A percentile compares a stretch with the other conserved stretches of the same genome.
Evolutionary conservation across 805 yeast genomes (phyloP).

Genomic region (Schwanniomyces yamadae): DNA sequence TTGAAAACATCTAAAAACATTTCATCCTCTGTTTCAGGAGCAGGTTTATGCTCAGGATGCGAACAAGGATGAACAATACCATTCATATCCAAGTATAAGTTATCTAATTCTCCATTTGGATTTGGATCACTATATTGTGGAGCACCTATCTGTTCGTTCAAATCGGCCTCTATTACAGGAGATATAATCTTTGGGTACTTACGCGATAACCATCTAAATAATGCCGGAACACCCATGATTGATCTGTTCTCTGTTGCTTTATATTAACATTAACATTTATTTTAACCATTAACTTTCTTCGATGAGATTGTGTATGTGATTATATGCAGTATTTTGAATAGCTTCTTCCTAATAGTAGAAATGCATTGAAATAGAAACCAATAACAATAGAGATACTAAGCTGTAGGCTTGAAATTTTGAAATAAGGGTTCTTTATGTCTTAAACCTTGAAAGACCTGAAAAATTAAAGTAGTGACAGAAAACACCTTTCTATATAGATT

Average conservation of each 20-base stretch:
- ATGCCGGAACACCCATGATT: constrained; percentile 93
- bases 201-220: constrained; percentile 91
- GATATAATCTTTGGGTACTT: constrained; percentile 93
- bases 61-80: constrained; percentile 99
- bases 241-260: too few species aligned
- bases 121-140: constrained; percentile 71
- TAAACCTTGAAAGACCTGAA: too few species aligned
- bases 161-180: constrained; percentile 78
- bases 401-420: too few species aligned
- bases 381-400: too few species aligned
- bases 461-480: too few species aligned
- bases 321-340: too few species aligned
- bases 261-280: neutral
- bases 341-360: too few species aligned
- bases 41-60: constrained; percentile 94
- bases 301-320: too few species aligned
- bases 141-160: constrained; percentile 63
- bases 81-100: constrained; percentile 93
- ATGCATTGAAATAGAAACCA: too few species aligned
- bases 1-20: constrained; percentile 92
- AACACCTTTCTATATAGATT: too few species aligned
- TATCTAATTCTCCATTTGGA: constrained; percentile 95
- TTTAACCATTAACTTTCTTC: too few species aligned
- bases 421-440: too few species aligned
- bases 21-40: constrained; percentile 93